Conservation (phyloP, 805 yeast species). For the Nakazawaea ernobii region DNA sequence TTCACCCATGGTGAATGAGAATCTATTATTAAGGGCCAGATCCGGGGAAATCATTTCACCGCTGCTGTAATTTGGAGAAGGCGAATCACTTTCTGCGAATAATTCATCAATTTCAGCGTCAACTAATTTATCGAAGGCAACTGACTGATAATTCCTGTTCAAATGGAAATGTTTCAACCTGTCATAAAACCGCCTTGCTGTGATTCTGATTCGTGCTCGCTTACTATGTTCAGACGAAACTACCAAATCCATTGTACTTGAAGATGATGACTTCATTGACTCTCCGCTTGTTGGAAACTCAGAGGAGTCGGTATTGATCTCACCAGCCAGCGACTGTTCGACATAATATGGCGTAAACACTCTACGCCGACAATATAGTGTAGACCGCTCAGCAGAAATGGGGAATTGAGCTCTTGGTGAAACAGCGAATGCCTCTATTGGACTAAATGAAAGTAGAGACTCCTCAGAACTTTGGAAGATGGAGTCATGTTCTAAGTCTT, state of each 20-base stretch:
- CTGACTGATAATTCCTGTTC: not conserved
- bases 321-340: no score
- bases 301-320: no score
- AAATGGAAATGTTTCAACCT: not conserved
- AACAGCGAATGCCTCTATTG: not conserved
- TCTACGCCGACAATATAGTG: no score
- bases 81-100: not conserved
- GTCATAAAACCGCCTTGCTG: not conserved
- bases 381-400: no score
- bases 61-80: not conserved
- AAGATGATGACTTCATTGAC: no score
- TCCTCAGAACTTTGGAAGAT: not conserved
- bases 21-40: not conserved
- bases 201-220: not conserved
- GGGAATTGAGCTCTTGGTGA: no score
- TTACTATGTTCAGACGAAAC: not conserved
- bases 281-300: no score
- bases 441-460: not conserved
- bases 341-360: no score
- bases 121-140: not conserved
- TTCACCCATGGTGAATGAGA: conserved; percentile 15
- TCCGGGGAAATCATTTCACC: not conserved
- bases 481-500: not conserved
- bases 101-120: no score
- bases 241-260: not conserved